Base-by-base conservation (phyloP, 2,329 filamentous ascomycete genomes). In the Ascocoryne sarcoides region DNA sequence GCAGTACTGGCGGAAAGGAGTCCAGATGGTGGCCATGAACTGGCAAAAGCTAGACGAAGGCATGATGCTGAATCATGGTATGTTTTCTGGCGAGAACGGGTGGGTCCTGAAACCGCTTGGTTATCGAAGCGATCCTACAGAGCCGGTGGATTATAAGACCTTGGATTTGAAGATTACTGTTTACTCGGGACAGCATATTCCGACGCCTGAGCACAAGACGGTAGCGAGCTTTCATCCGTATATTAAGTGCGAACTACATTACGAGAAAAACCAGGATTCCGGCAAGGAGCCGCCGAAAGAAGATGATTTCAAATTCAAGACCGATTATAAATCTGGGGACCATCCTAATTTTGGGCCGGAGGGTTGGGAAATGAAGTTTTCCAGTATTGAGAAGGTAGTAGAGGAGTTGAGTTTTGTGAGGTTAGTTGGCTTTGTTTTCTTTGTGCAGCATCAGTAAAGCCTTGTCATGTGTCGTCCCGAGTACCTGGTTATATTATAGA, bases 51-150 rank as follows among this genome's bases (percentile, higher is more conserved):
- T 84, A 61, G 88, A 95, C 55, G 82, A 86, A 52, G 88, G 86
- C 21, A 93, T 93, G 81, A 95, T 95, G 90, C 73, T 95, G 10
- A 95, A 95, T 57, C 81, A 92, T 57, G 89, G 78, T 52, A 92
- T 94, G 86, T 95, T 95, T 62, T 74, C 78, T 2, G 84, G 79
- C 8, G 82, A 84, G 37, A 67, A 75, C 31, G 89, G 90, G 30
- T 95, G 86, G 84, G 77, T 89, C 2, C 69, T 92, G 46, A 95
- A 95, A 62, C 88, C 89, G 0, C 60, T 71, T 21, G 82, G 82
- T 12, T 92, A 88, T 60, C 80, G 78, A 44, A 69, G 67, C 18
- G 54, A 58, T 21, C 16, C 40, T 10, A 42, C 43, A 19, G 53
- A 52, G 35, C 42, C 49, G 32, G 56, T 58, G 4, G 67, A 73